These are phyloP conservation scores for Chytriomyces confervae DNA, from an alignment of 192 early-diverging fungal species.

Conservation along the genomic window DNA sequence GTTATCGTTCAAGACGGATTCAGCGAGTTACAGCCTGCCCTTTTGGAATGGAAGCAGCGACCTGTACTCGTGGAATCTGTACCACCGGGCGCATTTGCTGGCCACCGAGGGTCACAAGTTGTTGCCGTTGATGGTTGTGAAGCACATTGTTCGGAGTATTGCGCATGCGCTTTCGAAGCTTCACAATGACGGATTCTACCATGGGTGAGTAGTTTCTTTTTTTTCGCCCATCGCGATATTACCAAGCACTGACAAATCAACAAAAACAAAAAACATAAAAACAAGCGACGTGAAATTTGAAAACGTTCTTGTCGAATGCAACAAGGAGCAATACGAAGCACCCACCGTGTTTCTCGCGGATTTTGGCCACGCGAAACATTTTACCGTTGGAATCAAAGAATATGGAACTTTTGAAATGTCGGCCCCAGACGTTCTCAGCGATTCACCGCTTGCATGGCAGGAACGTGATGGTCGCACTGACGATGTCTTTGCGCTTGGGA, in stretches of 20 bases:
- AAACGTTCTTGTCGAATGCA: slow-evolving; percentile 10
- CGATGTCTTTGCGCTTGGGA: slow-evolving; percentile 35
- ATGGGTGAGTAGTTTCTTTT: background rate
- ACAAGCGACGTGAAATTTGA: slow-evolving; percentile 16
- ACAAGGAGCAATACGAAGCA: background rate
- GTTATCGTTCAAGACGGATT: background rate
- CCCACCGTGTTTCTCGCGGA: slow-evolving; percentile 14
- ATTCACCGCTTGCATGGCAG: slow-evolving; percentile 1
- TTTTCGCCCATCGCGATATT: background rate
- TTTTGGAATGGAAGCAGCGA: background rate
- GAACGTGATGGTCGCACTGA: background rate
- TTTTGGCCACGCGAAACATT: slow-evolving; percentile 29
- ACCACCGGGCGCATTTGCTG: background rate
- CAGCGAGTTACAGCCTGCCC: background rate
- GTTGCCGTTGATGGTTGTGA: background rate
- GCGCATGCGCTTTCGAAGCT: background rate
- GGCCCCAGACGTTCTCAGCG: slow-evolving; percentile 17
- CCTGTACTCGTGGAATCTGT: background rate
- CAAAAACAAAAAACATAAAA: background rate
- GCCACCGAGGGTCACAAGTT: background rate
- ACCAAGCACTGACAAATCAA: background rate
- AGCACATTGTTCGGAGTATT: background rate
- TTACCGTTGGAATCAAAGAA: background rate
- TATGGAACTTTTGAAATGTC: slow-evolving; percentile 35
- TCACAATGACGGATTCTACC: slow-evolving; percentile 1